These are phyloP conservation scores for Solanum hybrid DNA, from an alignment of 305 asterid genomes.

Conservation along the genomic window DNA sequence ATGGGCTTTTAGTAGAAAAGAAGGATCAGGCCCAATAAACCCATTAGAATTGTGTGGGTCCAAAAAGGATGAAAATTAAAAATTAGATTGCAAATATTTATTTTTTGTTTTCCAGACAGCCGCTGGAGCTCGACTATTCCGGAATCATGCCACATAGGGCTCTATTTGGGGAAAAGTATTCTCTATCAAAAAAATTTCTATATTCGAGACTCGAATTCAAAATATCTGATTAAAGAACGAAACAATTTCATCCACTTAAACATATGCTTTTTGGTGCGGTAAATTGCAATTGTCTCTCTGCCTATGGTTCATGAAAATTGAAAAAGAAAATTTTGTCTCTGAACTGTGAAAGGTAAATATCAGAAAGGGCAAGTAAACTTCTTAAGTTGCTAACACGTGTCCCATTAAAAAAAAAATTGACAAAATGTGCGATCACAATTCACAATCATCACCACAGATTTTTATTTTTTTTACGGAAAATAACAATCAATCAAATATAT, in stretches of 20 bases:
- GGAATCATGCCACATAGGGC: neutral
- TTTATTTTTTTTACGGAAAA: neutral
- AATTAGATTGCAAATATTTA: neutral
- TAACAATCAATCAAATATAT: neutral
- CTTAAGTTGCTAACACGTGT: neutral
- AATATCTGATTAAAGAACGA: no score
- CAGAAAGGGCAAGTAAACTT: neutral
- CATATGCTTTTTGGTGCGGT: neutral
- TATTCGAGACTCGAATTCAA: rapidly evolving
- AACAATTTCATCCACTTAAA: no score
- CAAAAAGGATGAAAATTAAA: neutral
- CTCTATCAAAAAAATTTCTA: rapidly evolving
- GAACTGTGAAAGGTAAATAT: neutral
- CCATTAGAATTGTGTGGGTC: neutral
- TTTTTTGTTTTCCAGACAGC: no score
- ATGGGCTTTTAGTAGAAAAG: neutral
- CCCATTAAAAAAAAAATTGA: neutral
- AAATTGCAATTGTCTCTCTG: neutral
- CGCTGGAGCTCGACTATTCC: neutral
- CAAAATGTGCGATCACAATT: neutral
- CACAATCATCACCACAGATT: neutral
- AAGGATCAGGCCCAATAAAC: neutral
- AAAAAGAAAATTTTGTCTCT: neutral
- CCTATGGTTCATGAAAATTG: neutral
- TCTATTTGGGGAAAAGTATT: no score